Evolutionary conservation across 2,329 filamentous ascomycete species (phyloP).

Genomic region (Diplodia intermedia): DNA sequence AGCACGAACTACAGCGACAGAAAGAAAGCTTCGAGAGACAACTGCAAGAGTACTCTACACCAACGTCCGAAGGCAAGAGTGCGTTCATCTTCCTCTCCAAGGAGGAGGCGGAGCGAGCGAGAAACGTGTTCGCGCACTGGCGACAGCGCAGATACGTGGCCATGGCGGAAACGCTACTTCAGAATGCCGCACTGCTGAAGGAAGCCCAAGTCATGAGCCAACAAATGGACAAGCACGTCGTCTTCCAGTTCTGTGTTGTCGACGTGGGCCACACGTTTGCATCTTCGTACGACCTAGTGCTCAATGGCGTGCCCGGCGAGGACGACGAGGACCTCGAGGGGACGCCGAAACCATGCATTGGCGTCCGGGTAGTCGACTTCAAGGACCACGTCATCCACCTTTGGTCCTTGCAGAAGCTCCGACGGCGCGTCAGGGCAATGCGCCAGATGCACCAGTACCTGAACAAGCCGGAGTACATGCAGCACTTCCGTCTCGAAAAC

Average conservation of each 20-base stretch:
- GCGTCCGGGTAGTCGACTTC: constrained; percentile 89
- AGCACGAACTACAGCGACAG: constrained; percentile 82
- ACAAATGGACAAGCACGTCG: constrained; percentile 88
- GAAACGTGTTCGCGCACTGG: constrained; percentile 75
- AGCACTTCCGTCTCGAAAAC: constrained; percentile 90
- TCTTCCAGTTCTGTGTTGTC: constrained; percentile 93
- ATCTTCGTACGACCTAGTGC: constrained; percentile 94
- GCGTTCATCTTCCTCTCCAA: constrained; percentile 59
- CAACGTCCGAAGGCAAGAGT: constrained; percentile 58
- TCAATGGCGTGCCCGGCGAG: constrained; percentile 87
- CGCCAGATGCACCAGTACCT: constrained; percentile 96
- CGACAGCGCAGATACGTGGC: constrained; percentile 83
- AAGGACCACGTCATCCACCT: constrained; percentile 83
- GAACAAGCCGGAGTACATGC: constrained; percentile 90
- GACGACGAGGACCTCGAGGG: constrained; percentile 83
- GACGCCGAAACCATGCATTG: constrained; percentile 86
- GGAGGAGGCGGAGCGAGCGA: constrained; percentile 74
- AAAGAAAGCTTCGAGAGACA: constrained; percentile 85
- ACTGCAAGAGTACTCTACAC: constrained; percentile 61
- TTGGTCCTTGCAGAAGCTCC: constrained; percentile 93
- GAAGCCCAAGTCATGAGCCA: constrained; percentile 99
- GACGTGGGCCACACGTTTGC: constrained; percentile 86
- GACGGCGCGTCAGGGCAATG: constrained; percentile 87
- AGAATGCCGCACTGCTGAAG: constrained; percentile 86
- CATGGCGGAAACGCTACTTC: constrained; percentile 91